phyloP scores from a whole-genome alignment of 2,329 filamentous ascomycete species.

The Monilinia polystroma region DNA sequence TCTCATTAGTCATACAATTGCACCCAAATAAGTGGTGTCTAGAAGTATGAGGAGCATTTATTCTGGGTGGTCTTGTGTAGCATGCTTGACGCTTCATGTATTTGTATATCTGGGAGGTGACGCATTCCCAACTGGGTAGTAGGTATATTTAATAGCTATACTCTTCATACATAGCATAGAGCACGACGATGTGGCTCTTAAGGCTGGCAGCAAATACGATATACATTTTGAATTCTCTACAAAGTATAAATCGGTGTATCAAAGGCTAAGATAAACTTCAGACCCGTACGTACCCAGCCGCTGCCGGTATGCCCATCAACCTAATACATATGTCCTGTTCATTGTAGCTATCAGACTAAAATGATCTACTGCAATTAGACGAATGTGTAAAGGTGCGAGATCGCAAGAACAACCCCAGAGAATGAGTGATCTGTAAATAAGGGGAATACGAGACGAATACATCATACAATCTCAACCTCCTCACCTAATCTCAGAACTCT shows the following conservation, averaged over 20 bases:
- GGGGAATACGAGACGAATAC: neutral
- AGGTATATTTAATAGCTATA: neutral
- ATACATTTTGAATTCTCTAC: neutral
- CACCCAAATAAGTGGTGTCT: neutral
- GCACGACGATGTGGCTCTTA: neutral
- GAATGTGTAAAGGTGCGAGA: neutral
- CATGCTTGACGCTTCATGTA: neutral
- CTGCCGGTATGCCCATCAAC: neutral
- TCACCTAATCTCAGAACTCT: neutral
- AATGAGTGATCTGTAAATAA: too few relatives aligned
- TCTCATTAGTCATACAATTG: neutral
- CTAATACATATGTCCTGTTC: neutral
- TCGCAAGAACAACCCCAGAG: neutral
- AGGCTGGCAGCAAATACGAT: neutral
- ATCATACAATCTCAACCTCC: too few relatives aligned
- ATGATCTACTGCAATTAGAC: neutral
- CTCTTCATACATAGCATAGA: neutral
- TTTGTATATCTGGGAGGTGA: too few relatives aligned
- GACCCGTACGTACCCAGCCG: neutral
- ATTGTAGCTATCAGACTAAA: neutral
- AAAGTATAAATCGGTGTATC: neutral
- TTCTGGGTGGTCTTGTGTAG: neutral
- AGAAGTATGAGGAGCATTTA: neutral
- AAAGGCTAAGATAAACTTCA: neutral
- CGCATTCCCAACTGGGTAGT: neutral